Base-by-base conservation (phyloP, 441 rosid species). In the Croton setiger region DNA sequence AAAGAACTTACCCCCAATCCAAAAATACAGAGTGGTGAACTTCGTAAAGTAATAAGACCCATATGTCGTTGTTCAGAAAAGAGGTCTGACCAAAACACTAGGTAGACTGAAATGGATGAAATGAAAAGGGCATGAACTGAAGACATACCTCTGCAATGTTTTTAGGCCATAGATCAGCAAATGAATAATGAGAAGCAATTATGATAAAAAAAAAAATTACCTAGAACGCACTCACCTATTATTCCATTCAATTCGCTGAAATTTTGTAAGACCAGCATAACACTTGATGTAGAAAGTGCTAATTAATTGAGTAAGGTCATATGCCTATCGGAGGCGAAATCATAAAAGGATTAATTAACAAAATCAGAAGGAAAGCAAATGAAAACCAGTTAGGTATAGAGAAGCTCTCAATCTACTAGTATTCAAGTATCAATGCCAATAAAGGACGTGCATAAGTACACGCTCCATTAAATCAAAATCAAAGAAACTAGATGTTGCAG, bases 121-220 rank as follows among this genome's bases (percentile, higher is more conserved):
- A 81, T 74, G 68, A 76, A 78, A 48, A 76, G 56, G 31, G 83
- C 85, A 66, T 81, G 83, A 21, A 72, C 54, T 10, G 77, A 68
- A 59, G 98, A 92, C 73, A 79, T 79, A 33, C 78, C 85, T 60
- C 83, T 83, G 84, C 58, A 72, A 71, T 72, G 31, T 27, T 69
- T 49, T 43, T 49, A 36, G 20, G 58, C 3, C 35, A 33, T 14
- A 56, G 33, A 49, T 49, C 62, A 53, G 44, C 20, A 56, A 61
- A 66, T 43, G 23, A 17, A 33, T 27, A 27, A 27, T 17, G 3
- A 13, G 15, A 37, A 58, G 17, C n/a, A 9, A 23, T 54, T 61
- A 11, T 44, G 39, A 12, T 5, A 10, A 44, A 7, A 47, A 27
- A 48, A 48, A 37, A 41, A 13, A 53, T 12, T 33, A 47, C 49